Conservation (phyloP, 23 red algal genomes). For the Cyanidiococcus yangmingshanensis region DNA sequence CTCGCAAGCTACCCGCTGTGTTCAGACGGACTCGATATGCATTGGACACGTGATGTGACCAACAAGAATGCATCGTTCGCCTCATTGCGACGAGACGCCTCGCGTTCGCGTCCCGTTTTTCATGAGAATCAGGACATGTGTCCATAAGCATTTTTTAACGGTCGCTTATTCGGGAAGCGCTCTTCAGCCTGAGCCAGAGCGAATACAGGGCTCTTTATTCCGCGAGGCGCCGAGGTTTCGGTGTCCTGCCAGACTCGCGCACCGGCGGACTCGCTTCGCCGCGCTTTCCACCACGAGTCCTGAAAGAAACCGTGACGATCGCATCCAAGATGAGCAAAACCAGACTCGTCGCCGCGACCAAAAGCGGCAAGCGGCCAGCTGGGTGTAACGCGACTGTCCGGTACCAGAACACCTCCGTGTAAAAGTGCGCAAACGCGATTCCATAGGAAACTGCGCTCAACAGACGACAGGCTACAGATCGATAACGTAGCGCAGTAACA, state of each 20-base stretch:
- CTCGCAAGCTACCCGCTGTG: too few species aligned
- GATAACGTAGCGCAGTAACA: not conserved
- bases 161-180: too few species aligned
- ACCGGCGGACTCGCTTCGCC: not conserved
- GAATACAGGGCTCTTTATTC: too few species aligned
- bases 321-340: conserved; percentile 31
- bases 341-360: conserved; percentile 38
- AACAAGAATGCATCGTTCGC: too few species aligned
- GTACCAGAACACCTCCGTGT: conserved; percentile 51
- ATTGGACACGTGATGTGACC: too few species aligned
- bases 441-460: conserved; percentile 44
- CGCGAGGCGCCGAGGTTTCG: not conserved
- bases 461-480: not conserved
- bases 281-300: not conserved
- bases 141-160: too few species aligned
- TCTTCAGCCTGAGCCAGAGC: too few species aligned
- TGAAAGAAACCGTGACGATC: not conserved
- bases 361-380: conserved; percentile 45
- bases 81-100: too few species aligned
- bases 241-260: not conserved
- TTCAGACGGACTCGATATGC: too few species aligned
- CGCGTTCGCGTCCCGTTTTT: too few species aligned
- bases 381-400: conserved; percentile 47
- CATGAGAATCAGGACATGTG: too few species aligned
- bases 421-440: conserved; percentile 57